Base-by-base conservation (phyloP, 257 asterid genomes). In the Rehmannia glutinosa region DNA sequence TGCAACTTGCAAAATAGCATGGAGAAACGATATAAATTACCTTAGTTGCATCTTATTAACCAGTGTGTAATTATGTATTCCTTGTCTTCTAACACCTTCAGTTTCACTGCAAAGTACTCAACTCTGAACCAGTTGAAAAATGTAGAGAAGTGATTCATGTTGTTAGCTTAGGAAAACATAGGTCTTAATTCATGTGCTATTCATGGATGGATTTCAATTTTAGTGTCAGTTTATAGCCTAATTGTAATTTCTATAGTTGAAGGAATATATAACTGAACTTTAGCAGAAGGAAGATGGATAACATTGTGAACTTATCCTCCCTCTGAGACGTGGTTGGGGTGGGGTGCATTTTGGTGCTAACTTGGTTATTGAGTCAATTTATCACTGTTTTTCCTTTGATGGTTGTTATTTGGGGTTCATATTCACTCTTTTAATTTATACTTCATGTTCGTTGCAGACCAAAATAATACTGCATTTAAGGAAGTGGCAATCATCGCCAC, bases 401-500 rank as follows among this genome's bases (percentile, higher is more conserved):
- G 20, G 25, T 51, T 42, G n/a, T 27, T 38, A 15, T 21, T 39
- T 25, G 27, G 46, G 10, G 39, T 38, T 56, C 25, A 16, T 47
- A 16, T 63, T 58, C 19, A 7, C 15, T 67, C 36, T 39, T 70
- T 70, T 62, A 75, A 69, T 62, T 28, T 64, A 15, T 64, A 42
- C 73, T 69, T 69, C 33, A 35, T 74, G 68, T 67, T 25, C 57
- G 8, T 52, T 62, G 53, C 89, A 91, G 97, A 91, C 71, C 91
- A 91, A 74, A 86, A 88, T 66, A 88, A 86, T 62, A 84, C 96
- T 36, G 97, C 97, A 24, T 91, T 91, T 60, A 91, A 91, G 78
- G 96, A 91, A 79, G 97, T 91, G 45, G 97, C 96, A 46, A 88
- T 88, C 64, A 88, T 91, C 84, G 83, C 16, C 97, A 91, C 50